These are phyloP conservation scores for Acacia confusa DNA, from an alignment of 306 rosid species.

Conservation along the genomic window DNA sequence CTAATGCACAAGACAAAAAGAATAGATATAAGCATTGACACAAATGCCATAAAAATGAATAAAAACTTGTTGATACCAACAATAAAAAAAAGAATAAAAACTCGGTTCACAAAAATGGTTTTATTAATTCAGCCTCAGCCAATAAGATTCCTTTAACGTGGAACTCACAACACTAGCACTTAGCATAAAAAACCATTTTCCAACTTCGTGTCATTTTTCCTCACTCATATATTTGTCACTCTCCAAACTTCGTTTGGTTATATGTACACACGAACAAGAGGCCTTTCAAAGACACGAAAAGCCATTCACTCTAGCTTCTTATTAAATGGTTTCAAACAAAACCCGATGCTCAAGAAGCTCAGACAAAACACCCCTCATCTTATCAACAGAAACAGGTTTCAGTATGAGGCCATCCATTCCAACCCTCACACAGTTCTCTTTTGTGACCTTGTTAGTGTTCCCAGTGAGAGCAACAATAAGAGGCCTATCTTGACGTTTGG, in stretches of 20 bases:
- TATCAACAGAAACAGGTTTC: conserved; percentile 89
- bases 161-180: background rate
- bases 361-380: conserved; percentile 73
- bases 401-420: conserved; percentile 82
- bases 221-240: conserved; percentile 26
- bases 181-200: conserved; percentile 6
- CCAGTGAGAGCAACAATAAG: conserved; percentile 78
- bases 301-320: conserved; percentile 28
- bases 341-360: conserved; percentile 75
- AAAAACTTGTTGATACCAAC: background rate
- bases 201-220: conserved; percentile 26
- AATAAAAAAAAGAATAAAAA: background rate
- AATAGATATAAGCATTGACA: background rate
- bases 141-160: background rate
- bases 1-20: no score
- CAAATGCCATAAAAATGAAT: background rate
- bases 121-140: conserved; percentile 14
- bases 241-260: conserved; percentile 31
- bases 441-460: conserved; percentile 65
- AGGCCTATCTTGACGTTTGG: conserved; percentile 68
- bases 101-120: conserved; percentile 31
- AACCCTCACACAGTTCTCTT: conserved; percentile 78
- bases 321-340: conserved; percentile 63
- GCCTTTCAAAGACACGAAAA: background rate
- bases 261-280: conserved; percentile 39